A percentile compares a stretch with the other conserved stretches of the same genome.
Conservation (phyloP, 1,284 basidiomycete genomes). For the Malassezia sp. region DNA sequence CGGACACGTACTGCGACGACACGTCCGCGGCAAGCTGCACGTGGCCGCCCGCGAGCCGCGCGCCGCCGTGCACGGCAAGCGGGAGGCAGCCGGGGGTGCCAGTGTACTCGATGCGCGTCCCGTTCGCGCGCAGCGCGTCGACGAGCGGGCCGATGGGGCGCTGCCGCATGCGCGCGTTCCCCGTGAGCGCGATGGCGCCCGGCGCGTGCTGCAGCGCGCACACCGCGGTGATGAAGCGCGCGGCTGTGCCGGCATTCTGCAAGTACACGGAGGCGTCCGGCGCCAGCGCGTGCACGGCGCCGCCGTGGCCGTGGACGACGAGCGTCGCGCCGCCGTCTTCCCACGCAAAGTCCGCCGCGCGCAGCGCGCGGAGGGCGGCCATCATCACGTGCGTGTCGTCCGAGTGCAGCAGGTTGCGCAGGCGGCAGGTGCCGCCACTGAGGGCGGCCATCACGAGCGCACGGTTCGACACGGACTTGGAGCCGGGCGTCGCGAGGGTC, state of each 20-base stretch:
- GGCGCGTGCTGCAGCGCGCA: conserved; percentile 57
- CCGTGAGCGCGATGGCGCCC: conserved; percentile 62
- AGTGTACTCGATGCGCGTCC: conserved; percentile 65
- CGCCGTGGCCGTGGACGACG: conserved; percentile 76
- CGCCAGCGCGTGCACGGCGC: conserved; percentile 52
- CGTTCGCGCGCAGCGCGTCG: conserved; percentile 73
- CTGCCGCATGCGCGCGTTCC: conserved; percentile 97
- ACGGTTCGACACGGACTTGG: conserved; percentile 93
- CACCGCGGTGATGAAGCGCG: conserved; percentile 91
- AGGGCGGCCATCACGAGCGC: conserved; percentile 87
- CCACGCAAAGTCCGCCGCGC: conserved; percentile 81
- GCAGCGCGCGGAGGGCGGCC: conserved; percentile 61
- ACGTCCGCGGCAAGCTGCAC: conserved; percentile 87
- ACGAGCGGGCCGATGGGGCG: conserved; percentile 88
- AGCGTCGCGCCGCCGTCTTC: conserved; percentile 87
- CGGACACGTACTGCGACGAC: conserved; percentile 95
- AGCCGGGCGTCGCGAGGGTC: conserved; percentile 81
- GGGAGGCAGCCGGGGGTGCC: conserved; percentile 77
- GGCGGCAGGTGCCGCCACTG: conserved; percentile 70
- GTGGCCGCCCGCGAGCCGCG: conserved; percentile 66
- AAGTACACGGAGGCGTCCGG: conserved; percentile 78
- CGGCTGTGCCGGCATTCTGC: conserved; percentile 93
- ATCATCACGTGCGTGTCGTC: conserved; percentile 99
- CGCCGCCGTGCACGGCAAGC: conserved; percentile 56
- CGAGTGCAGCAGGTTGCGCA: conserved; percentile 85